Percentiles rank a stretch among this genome's conserved stretches.
phyloP scores from a whole-genome alignment of 2,329 filamentous ascomycete genomes.

The Talaromyces sp. region DNA sequence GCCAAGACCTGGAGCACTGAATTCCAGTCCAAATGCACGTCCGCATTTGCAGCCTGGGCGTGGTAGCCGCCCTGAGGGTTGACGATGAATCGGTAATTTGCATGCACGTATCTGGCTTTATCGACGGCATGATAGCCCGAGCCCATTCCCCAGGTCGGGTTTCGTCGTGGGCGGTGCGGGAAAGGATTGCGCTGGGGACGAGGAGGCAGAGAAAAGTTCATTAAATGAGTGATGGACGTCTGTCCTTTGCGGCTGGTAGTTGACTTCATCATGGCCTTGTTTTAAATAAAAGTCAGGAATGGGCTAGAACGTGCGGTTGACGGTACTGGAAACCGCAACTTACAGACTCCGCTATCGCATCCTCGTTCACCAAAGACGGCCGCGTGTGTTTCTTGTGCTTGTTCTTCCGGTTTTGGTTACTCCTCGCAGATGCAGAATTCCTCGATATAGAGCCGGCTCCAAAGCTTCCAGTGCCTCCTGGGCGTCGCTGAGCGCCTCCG shows the following conservation, averaged over 20 bases:
- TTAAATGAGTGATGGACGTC: constrained; percentile 92
- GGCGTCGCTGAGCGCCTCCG: constrained; percentile 32
- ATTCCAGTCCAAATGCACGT: constrained; percentile 85
- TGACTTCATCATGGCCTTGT: constrained; percentile 54
- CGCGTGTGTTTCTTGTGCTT: constrained; percentile 79
- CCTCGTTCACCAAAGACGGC: constrained; percentile 71
- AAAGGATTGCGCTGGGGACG: constrained; percentile 56
- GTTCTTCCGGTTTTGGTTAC: constrained; percentile 68
- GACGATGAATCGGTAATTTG: constrained; percentile 96
- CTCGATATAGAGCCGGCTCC: constrained; percentile 35
- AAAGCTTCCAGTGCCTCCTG: constrained; percentile 35
- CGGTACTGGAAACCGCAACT: constrained; percentile 24
- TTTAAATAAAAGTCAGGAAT: constrained; percentile 1
- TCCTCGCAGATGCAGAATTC: constrained; percentile 47
- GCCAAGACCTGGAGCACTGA: constrained; percentile 87
- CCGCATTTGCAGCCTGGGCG: constrained; percentile 75
- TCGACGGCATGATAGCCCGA: constrained; percentile 87
- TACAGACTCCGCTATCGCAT: constrained; percentile 77
- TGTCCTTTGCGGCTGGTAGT: constrained; percentile 75
- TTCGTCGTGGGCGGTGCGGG: constrained; percentile 59
- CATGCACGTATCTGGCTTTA: constrained; percentile 87
- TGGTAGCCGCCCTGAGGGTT: constrained; percentile 74
- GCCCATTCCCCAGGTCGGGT: constrained; percentile 75
- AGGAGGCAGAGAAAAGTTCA: constrained; percentile 81
- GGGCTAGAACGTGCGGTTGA: neutral